Percentiles rank a stretch among this genome's conserved stretches.
phyloP scores from a whole-genome alignment of 2,329 filamentous ascomycete genomes.

The Paraconiothyrium sp. region DNA sequence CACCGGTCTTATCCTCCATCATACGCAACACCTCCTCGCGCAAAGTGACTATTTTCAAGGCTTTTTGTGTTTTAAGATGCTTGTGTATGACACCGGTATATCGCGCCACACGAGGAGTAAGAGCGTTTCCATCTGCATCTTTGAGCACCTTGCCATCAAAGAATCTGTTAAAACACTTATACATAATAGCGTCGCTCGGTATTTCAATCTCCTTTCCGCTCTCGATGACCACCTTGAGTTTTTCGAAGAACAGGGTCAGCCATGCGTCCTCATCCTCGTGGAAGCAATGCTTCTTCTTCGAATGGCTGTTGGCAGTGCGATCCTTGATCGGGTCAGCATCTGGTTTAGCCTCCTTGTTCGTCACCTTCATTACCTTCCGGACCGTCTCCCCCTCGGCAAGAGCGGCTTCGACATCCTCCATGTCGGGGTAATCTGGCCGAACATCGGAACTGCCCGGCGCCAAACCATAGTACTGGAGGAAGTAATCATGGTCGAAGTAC shows the following conservation, averaged over 20 bases:
- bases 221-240: constrained; percentile 18
- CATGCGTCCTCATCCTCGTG: constrained; percentile 24
- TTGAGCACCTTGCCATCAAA: constrained; percentile 19
- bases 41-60: neutral
- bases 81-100: neutral
- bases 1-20: constrained; percentile 5
- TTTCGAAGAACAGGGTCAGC: constrained; percentile 24
- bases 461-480: neutral
- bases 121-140: constrained; percentile 6
- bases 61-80: neutral
- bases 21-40: constrained; percentile 9
- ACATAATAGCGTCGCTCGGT: neutral
- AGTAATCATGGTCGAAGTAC: constrained; percentile 12
- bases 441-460: too few species aligned
- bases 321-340: neutral
- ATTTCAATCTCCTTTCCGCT: constrained; percentile 15
- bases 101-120: neutral
- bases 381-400: too few species aligned
- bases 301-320: neutral
- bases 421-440: too few species aligned
- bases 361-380: too few species aligned
- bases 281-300: neutral
- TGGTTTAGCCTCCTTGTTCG: neutral
- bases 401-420: neutral
- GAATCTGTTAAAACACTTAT: constrained; percentile 18